Evolutionary conservation across 192 early-diverging fungal species (phyloP).

Genomic region (Coemansia sp.): DNA sequence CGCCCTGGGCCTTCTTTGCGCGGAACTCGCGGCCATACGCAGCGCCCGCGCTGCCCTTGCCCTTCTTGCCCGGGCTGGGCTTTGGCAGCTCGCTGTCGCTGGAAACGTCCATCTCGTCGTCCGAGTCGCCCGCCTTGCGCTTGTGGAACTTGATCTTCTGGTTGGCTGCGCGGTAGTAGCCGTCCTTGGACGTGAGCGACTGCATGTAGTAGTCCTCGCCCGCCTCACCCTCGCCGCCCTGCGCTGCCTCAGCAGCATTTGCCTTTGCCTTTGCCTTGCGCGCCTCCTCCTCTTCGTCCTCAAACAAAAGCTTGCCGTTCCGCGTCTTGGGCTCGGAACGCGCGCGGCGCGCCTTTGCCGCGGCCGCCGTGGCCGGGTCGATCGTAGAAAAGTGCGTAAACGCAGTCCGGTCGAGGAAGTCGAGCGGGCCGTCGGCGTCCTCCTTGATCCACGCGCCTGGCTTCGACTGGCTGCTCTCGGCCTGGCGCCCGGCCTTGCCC

Average conservation of each 20-base stretch:
- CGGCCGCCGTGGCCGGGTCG: conserved; percentile 43
- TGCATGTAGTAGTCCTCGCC: conserved; percentile 86
- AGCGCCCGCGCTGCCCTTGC: conserved; percentile 31
- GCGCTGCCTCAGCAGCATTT: conserved; percentile 19
- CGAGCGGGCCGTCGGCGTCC: conserved; percentile 69
- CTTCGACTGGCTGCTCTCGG: conserved; percentile 2
- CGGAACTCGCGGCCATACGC: conserved; percentile 67
- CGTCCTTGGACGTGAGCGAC: conserved; percentile 73
- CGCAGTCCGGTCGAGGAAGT: conserved; percentile 87
- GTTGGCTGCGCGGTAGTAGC: conserved; percentile 77
- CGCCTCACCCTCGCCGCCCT: conserved; percentile 40
- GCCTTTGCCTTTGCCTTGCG: conserved; percentile 34
- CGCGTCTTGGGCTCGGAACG: conserved; percentile 58
- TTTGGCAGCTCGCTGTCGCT: conserved; percentile 56
- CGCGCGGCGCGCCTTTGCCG: conserved; percentile 38
- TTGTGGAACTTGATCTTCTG: conserved; percentile 92
- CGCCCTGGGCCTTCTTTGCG: conserved; percentile 85
- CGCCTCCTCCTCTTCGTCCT: conserved; percentile 59
- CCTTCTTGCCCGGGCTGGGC: conserved; percentile 22
- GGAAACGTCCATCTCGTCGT: conserved; percentile 63
- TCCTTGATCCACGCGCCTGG: conserved; percentile 65
- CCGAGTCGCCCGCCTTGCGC: conserved; percentile 58
- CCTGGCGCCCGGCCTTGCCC: conserved; percentile 27
- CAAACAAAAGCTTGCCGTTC: conserved; percentile 83
- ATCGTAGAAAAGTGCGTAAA: conserved; percentile 63